A percentile compares a stretch with the other conserved stretches of the same genome.
Conservation (phyloP, 331 rosid genomes). For the Acacia concinna region DNA sequence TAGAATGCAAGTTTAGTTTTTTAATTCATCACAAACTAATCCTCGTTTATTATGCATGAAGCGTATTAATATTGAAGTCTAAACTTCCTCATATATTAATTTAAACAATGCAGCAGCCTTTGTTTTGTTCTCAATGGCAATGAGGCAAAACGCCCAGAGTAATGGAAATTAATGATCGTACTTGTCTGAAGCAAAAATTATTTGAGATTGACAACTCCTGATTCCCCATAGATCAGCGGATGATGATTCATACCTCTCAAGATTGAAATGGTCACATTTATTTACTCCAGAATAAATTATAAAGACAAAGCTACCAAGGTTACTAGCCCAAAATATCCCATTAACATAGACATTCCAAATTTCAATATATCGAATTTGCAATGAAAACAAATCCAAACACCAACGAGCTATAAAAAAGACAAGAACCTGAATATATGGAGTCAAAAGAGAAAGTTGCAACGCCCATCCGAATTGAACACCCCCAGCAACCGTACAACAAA, state of each 20-base stretch:
- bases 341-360: background rate
- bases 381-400: background rate
- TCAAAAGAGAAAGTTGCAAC: slow-evolving; percentile 88
- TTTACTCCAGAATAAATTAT: background rate
- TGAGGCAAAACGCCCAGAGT: background rate
- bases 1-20: slow-evolving; percentile 2
- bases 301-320: background rate
- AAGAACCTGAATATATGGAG: slow-evolving; percentile 91
- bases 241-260: background rate
- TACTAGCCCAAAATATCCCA: background rate
- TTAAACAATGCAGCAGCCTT: background rate
- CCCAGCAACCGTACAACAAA: slow-evolving; percentile 93
- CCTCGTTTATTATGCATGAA: background rate
- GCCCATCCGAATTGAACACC: slow-evolving; percentile 99
- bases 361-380: background rate
- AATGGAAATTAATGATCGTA: background rate
- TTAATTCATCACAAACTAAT: background rate
- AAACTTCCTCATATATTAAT: background rate
- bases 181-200: background rate
- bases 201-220: background rate
- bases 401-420: background rate
- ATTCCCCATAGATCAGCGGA: background rate
- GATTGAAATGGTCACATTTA: background rate
- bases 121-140: background rate
- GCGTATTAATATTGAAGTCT: background rate